Conservation (phyloP, 2,329 filamentous ascomycete species). For the Venturia effusa region DNA sequence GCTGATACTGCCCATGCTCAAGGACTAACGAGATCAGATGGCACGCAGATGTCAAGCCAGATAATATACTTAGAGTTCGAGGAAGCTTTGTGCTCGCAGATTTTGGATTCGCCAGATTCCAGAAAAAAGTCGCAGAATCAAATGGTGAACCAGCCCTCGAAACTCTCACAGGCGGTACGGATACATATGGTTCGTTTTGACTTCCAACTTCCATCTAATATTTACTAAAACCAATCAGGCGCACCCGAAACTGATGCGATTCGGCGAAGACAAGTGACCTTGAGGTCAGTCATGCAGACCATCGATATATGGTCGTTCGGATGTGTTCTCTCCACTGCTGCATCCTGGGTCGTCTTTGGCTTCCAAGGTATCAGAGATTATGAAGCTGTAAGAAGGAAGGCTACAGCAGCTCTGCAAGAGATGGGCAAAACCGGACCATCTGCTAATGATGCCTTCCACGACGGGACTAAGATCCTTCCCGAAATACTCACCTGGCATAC, state of each 20-base stretch:
- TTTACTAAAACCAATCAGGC: no score
- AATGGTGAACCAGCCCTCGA: neutral
- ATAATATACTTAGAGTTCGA: conserved; percentile 30
- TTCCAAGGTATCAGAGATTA: conserved; percentile 14
- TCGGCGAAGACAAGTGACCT: conserved; percentile 10
- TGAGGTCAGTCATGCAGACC: conserved; percentile 18
- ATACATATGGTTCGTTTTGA: conserved; percentile 27
- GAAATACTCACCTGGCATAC: conserved; percentile 2
- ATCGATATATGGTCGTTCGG: conserved; percentile 29
- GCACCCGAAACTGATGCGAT: conserved; percentile 10
- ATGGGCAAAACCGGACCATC: neutral
- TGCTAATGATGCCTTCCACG: conserved; percentile 7
- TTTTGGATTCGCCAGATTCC: conserved; percentile 25
- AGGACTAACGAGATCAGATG: conserved; percentile 19
- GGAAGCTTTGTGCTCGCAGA: conserved; percentile 29
- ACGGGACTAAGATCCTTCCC: neutral
- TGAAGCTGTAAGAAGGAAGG: neutral
- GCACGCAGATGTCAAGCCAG: conserved; percentile 34
- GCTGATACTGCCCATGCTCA: no score
- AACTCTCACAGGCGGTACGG: conserved; percentile 21
- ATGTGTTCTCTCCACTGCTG: conserved; percentile 18
- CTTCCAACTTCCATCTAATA: no score
- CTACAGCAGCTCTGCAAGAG: neutral
- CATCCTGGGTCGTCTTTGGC: conserved; percentile 17
- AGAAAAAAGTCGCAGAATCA: conserved; percentile 10